A percentile compares a stretch with the other conserved stretches of the same genome.
These are phyloP conservation scores for Corrigiola litoralis DNA, from an alignment of 179 eudicot genomes.

Conservation along the genomic window DNA sequence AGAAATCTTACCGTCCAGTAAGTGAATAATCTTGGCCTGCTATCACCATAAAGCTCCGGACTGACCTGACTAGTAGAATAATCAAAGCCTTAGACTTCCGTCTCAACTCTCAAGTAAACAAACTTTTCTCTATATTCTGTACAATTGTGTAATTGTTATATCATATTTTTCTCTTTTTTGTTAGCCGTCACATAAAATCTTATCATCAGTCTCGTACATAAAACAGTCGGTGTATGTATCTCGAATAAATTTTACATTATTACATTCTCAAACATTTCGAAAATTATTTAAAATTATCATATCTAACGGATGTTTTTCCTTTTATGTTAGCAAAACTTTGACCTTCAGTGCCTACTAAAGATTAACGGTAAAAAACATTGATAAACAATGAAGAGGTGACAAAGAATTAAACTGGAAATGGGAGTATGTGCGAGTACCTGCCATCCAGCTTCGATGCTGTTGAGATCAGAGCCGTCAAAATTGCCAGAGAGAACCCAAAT, in stretches of 20 bases:
- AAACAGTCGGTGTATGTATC: no score
- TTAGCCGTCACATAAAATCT: no score
- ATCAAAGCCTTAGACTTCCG: constrained; percentile 62
- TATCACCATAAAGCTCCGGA: constrained; percentile 99
- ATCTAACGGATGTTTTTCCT: no score
- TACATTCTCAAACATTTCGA: no score
- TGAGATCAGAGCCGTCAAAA: constrained; percentile 94
- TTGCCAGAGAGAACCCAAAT: constrained; percentile 97
- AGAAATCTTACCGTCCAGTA: constrained; percentile 85
- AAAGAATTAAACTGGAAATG: background rate
- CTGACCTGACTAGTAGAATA: constrained; percentile 99
- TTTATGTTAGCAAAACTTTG: no score
- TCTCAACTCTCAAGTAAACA: background rate
- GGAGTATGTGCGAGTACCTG: constrained; percentile 46
- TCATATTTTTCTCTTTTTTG: no score
- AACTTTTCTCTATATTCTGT: no score
- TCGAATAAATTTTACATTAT: no score
- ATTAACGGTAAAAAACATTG: background rate
- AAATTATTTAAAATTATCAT: no score
- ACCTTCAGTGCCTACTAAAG: no score
- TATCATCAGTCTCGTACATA: no score
- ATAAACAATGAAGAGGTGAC: background rate
- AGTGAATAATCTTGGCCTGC: constrained; percentile 91
- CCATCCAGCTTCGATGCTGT: constrained; percentile 99
- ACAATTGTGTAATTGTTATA: no score